Evolutionary conservation across 192 early-diverging fungal genomes (phyloP), one percentile per base, ranked within the genome.

Genomic region (Coemansia sp.): DNA sequence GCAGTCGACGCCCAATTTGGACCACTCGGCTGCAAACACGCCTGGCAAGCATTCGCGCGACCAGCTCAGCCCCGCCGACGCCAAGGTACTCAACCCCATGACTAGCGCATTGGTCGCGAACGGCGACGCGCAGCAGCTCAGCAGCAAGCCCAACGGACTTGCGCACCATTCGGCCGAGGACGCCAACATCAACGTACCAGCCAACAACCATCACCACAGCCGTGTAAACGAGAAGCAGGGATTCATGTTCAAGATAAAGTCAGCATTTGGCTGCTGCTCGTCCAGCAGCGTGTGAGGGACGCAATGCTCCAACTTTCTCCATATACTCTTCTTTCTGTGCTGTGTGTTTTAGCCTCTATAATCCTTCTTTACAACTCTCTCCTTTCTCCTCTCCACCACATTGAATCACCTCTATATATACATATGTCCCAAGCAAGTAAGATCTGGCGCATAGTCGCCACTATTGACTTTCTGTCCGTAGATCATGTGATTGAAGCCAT

Each of bases 231-330:
- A 76, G 64, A 81, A 81, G 74, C 78, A 81, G 20, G 78, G 78
- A 7, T 41, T 81, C 27, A 81, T 81, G 78, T 81, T 81, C 53
- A 81, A 81, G 78, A 69, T 81, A 58, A 81, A 76, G 68, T 76
- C 78, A 67, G 78, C 70, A 31, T 83, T 78, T 63, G 71, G 73
- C 31, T 83, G 76, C 70, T 76, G 76, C 65, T 75, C 72, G 50
- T 77, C 72, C 5, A 72, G 70, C 72, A 75, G 72, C 50, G 73
- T 70, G 50, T 78, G 42, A 61, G 39, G 17, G 15, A 31, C 39
- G 9, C 29, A 2, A 12, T 19, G 24, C 6, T 9, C 29, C 20
- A n/a, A 36, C 63, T 36, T 32, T 31, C 19, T 40, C 39, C 64
- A n/a, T 64, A 58, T 46, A 44, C 48, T 46, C 51, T 20, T 55